Evolutionary conservation across 148 eudicot species (phyloP).

Genomic region (Polygonum maritimum): DNA sequence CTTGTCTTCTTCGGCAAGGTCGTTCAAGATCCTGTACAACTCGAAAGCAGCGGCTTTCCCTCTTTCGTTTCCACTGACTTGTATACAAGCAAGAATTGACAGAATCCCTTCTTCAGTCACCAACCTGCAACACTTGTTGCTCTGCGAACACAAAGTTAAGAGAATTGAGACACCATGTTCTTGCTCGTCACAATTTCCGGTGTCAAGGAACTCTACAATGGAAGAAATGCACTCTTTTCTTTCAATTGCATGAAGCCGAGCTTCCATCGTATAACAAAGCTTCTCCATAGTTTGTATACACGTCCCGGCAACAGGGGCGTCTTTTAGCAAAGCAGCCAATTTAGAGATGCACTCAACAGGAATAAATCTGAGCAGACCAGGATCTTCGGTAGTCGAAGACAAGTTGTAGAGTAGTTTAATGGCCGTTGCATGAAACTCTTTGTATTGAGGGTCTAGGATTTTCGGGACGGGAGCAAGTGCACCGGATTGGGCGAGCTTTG

Average conservation of each 20-base stretch:
- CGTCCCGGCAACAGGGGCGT: slow-evolving; percentile 30
- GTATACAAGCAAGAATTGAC: slow-evolving; percentile 32
- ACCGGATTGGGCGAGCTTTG: slow-evolving; percentile 36
- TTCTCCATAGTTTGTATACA: slow-evolving; percentile 48
- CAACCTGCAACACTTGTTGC: slow-evolving; percentile 35
- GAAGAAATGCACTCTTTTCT: slow-evolving; percentile 61
- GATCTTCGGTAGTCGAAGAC: slow-evolving; percentile 25
- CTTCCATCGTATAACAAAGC: slow-evolving; percentile 33
- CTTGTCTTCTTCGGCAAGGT: background rate
- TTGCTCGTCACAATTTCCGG: slow-evolving; percentile 38
- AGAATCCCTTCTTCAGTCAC: slow-evolving; percentile 50
- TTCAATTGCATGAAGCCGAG: slow-evolving; percentile 32
- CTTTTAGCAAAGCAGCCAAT: slow-evolving; percentile 39
- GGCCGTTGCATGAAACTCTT: slow-evolving; percentile 33
- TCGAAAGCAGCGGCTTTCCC: slow-evolving; percentile 49
- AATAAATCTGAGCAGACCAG: background rate
- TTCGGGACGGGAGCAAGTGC: slow-evolving; percentile 31
- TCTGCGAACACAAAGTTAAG: slow-evolving; percentile 50
- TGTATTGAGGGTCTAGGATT: slow-evolving; percentile 33
- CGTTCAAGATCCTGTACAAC: slow-evolving; percentile 42
- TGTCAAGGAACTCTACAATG: slow-evolving; percentile 49
- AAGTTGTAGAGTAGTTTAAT: slow-evolving; percentile 44
- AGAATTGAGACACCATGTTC: slow-evolving; percentile 57
- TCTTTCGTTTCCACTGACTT: slow-evolving; percentile 46
- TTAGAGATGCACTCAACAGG: slow-evolving; percentile 34